Conservation (phyloP, 306 rosid genomes). For the Adenanthera pavonina region DNA sequence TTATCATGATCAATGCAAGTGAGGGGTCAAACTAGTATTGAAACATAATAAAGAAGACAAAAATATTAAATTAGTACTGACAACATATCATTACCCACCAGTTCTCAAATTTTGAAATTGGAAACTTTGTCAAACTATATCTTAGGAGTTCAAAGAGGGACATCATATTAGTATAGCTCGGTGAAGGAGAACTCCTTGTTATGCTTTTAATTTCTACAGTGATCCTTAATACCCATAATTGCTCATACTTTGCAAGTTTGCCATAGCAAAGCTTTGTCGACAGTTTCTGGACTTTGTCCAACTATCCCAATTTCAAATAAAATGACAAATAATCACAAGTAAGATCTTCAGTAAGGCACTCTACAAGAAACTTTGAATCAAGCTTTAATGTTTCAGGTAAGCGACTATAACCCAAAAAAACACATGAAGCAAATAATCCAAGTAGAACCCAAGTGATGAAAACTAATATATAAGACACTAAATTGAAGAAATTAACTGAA, state of each 20-base stretch:
- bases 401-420: no score
- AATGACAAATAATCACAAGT: conserved; percentile 67
- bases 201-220: conserved; percentile 61
- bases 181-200: conserved; percentile 50
- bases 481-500: no score
- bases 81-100: conserved; percentile 82
- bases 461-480: no score
- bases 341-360: conserved; percentile 68
- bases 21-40: neutral
- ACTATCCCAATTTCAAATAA: conserved; percentile 65
- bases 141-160: conserved; percentile 65
- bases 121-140: conserved; percentile 51
- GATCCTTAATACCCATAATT: conserved; percentile 64
- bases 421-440: no score
- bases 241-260: conserved; percentile 58
- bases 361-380: neutral
- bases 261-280: conserved; percentile 69
- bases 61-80: conserved; percentile 18
- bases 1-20: neutral
- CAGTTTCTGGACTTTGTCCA: conserved; percentile 70
- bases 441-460: no score
- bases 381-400: no score
- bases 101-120: conserved; percentile 68
- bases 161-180: conserved; percentile 63
- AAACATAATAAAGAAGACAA: conserved; percentile 5